Conservation (phyloP, 2,329 filamentous ascomycete genomes). For the Pestalotiopsis sp. region DNA sequence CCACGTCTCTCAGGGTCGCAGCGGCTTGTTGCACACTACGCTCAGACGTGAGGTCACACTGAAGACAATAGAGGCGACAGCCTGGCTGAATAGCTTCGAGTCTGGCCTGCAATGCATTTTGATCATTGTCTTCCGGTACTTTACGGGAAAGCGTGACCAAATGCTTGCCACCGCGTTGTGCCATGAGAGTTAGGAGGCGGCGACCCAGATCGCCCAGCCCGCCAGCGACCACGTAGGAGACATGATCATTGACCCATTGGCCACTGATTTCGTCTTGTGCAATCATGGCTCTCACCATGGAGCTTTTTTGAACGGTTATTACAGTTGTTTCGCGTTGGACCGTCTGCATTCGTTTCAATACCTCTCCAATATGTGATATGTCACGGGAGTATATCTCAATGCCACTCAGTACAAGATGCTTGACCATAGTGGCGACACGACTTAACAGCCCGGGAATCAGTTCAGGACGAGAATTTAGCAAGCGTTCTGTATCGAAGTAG, state of each 20-base stretch:
- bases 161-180: constrained; percentile 19
- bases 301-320: background rate
- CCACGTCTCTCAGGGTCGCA: too few species aligned
- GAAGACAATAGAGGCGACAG: constrained; percentile 14
- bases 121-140: background rate
- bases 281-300: background rate
- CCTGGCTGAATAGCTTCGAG: constrained; percentile 12
- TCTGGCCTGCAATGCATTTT: background rate
- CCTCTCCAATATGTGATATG: too few species aligned
- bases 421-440: too few species aligned
- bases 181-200: constrained; percentile 18
- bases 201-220: constrained; percentile 22
- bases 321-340: too few species aligned
- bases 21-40: too few species aligned
- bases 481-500: too few species aligned
- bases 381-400: too few species aligned
- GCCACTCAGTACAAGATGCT: too few species aligned
- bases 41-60: constrained; percentile 16
- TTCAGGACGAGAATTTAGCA: too few species aligned
- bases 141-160: constrained; percentile 1
- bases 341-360: too few species aligned
- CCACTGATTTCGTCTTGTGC: too few species aligned
- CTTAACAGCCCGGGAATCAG: too few species aligned
- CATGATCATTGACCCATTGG: constrained; percentile 10
- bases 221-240: constrained; percentile 20